Conservation (phyloP, 225 moss, liverwort and hornwort species). For the Physcomitrellopsis africana region DNA sequence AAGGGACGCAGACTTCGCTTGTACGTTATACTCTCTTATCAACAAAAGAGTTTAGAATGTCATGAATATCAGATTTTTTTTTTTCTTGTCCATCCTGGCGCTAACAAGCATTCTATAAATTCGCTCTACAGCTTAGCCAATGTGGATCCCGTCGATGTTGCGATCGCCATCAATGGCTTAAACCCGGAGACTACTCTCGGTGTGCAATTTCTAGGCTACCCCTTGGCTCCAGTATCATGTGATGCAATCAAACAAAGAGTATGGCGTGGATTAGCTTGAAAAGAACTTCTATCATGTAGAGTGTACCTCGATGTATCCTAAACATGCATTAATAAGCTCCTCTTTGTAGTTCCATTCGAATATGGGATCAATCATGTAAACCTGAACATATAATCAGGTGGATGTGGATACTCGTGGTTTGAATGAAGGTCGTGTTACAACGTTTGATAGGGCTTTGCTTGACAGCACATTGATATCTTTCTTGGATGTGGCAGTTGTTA, state of each 20-base stretch:
- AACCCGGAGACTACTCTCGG: constrained; percentile 89
- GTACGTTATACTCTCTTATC: constrained; percentile 40
- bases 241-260: not conserved
- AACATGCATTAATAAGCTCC: not conserved
- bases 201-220: constrained; percentile 32
- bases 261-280: not conserved
- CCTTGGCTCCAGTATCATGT: not conserved
- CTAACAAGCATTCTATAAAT: constrained; percentile 15
- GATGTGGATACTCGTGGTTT: constrained; percentile 3
- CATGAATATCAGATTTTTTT: not conserved
- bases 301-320: not conserved
- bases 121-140: constrained; percentile 84
- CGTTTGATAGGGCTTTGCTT: constrained; percentile 8
- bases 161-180: constrained; percentile 77
- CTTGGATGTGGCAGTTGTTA: constrained; percentile 69
- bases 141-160: constrained; percentile 96
- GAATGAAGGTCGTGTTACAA: not conserved
- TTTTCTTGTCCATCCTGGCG: constrained; percentile 16
- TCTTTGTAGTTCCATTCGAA: not conserved
- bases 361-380: not conserved
- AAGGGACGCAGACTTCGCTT: constrained; percentile 93
- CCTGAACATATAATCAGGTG: not conserved
- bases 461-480: constrained; percentile 22
- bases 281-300: not conserved
- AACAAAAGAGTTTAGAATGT: not conserved